Evolutionary conservation across 768 basidiomycete species (phyloP), one percentile per base, ranked within the genome.

Genomic region (Nidularia pulvinata): DNA sequence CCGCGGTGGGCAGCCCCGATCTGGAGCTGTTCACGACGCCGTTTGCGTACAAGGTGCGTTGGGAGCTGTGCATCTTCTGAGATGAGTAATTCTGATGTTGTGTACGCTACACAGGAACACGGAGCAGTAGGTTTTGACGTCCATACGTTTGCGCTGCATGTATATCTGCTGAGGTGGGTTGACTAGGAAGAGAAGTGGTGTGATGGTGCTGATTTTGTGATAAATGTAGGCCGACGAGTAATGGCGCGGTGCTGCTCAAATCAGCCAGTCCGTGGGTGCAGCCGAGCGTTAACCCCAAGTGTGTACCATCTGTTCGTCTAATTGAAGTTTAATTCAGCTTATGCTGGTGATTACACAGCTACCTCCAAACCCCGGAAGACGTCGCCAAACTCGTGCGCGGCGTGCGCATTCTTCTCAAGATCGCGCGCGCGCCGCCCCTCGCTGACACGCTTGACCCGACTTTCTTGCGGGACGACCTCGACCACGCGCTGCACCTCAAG

Each of bases 201-300:
- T 42, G 14, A 48, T 53, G 5, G 30, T 39, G 10, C 49, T 19
- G 11, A 33, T 22, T 35, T 33, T 25, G 33, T 19, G 10, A 33
- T 47, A 22, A 25, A 1, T 48, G 13, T 46, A 79, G 77, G 37
- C 79, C 80, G 7, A 68, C 66, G 5, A 81, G 80, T 56, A 61
- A 58, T 25, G 80, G 80, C 3, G 61, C 57, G 3, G 59, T 82
- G 35, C 56, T 63, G 7, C 63, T 81, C 32, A 75, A 71, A 11
- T 75, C 76, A 10, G 57, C 67, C 6, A 68, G 70, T 58, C 76
- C 79, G 10, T 82, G 74, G 66, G 71, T 69, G 7, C 60, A 72
- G 52, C 79, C 79, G 16, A 67, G 61, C 47, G 67, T 81, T 32
- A 65, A 81, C 54, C 80, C 80, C 0, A 76, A 73, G 78, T 78